Evolutionary conservation across 1,139 yeast genomes (phyloP).

Genomic region (Debaryomyces subglobosus): DNA sequence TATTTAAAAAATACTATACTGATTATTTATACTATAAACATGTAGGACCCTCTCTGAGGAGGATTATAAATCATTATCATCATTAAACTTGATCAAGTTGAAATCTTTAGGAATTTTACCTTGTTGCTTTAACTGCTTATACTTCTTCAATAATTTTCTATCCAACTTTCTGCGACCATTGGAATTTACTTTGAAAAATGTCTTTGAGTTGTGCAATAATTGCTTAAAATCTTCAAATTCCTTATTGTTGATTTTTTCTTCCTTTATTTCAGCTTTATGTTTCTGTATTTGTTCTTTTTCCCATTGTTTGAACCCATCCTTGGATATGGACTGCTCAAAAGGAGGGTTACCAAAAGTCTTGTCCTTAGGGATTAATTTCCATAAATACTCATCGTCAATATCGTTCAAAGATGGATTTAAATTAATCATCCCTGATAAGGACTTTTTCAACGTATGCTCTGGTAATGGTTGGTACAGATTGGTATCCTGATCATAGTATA

Average conservation of each 20-base stretch:
- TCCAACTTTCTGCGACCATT: conserved; percentile 34
- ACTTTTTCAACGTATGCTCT: conserved; percentile 43
- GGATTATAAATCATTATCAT: conserved; percentile 13
- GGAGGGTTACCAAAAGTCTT: conserved; percentile 43
- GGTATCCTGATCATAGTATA: conserved; percentile 34
- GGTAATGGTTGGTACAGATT: conserved; percentile 31
- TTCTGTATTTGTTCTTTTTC: conserved; percentile 31
- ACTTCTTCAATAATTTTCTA: conserved; percentile 33
- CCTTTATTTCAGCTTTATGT: conserved; percentile 22
- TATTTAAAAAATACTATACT: conserved; percentile 1
- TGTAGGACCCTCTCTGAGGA: not conserved
- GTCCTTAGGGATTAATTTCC: conserved; percentile 43
- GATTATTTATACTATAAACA: conserved; percentile 6
- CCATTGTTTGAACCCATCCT: conserved; percentile 42
- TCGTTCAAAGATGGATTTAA: conserved; percentile 39
- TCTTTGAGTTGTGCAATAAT: conserved; percentile 21
- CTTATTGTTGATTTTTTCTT: conserved; percentile 17
- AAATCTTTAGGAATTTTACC: conserved; percentile 23
- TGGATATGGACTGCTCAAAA: conserved; percentile 27
- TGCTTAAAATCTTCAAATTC: conserved; percentile 28
- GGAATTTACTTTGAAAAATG: conserved; percentile 25
- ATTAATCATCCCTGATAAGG: conserved; percentile 45
- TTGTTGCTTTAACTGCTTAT: conserved; percentile 29
- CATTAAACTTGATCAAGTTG: conserved; percentile 9
- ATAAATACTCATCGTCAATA: conserved; percentile 45